phyloP scores from a whole-genome alignment of 1,139 yeast genomes.

The Zhuliangozyma parablackwelliae region DNA sequence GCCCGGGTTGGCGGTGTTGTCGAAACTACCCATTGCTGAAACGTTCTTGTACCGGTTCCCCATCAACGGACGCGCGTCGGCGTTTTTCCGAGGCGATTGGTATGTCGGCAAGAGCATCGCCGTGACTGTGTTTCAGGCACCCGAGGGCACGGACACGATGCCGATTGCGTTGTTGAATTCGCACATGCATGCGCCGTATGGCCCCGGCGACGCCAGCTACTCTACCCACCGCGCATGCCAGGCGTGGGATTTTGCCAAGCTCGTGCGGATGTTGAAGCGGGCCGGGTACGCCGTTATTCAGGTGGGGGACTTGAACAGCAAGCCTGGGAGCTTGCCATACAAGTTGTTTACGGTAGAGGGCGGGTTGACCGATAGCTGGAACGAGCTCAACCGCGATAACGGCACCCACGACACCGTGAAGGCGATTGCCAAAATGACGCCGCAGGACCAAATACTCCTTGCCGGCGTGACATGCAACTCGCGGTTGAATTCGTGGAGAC shows the following conservation, averaged over 20 bases:
- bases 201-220: slow-evolving; percentile 85
- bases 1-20: slow-evolving; percentile 84
- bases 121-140: slow-evolving; percentile 54
- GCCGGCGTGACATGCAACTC: slow-evolving; percentile 95
- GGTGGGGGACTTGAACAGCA: slow-evolving; percentile 89
- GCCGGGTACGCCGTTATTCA: slow-evolving; percentile 84
- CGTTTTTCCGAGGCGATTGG: slow-evolving; percentile 95
- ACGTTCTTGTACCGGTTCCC: slow-evolving; percentile 83
- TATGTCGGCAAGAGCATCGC: slow-evolving; percentile 91
- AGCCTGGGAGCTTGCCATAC: slow-evolving; percentile 83
- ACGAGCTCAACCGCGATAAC: slow-evolving; percentile 40
- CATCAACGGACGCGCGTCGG: slow-evolving; percentile 89
- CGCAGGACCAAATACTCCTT: slow-evolving; percentile 59
- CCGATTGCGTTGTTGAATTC: slow-evolving; percentile 81
- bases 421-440: slow-evolving; percentile 49
- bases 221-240: slow-evolving; percentile 88
- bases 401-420: slow-evolving; percentile 22
- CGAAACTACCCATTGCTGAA: slow-evolving; percentile 77
- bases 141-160: slow-evolving; percentile 31
- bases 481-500: slow-evolving; percentile 81
- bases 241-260: slow-evolving; percentile 88
- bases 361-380: slow-evolving; percentile 81
- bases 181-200: slow-evolving; percentile 97
- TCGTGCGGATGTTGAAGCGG: slow-evolving; percentile 56
- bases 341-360: slow-evolving; percentile 68